These are phyloP conservation scores for Entomortierella beljakovae DNA, from an alignment of 192 early-diverging fungal genomes.

Conservation along the genomic window DNA sequence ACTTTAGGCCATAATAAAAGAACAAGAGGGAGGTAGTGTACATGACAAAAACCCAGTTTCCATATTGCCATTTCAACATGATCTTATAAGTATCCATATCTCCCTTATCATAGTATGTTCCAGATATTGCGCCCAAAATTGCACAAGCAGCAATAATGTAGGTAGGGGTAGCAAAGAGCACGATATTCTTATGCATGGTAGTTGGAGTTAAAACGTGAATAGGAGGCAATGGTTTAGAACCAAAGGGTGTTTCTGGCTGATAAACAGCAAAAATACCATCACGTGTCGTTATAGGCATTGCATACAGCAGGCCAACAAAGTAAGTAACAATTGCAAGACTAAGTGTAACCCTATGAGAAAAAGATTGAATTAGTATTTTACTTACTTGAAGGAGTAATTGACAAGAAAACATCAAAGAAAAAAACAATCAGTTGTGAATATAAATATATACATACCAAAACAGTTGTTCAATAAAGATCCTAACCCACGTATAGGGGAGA, in stretches of 20 bases:
- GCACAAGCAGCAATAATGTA: constrained; percentile 11
- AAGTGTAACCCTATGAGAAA: constrained; percentile 18
- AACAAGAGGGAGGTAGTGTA: constrained; percentile 23
- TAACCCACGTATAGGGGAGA: constrained; percentile 13
- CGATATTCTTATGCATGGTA: constrained; percentile 26
- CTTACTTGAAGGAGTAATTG: no score
- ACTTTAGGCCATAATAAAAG: constrained; percentile 51
- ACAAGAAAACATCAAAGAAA: background rate
- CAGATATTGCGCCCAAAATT: constrained; percentile 12
- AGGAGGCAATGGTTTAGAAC: constrained; percentile 5
- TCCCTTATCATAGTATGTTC: constrained; percentile 11
- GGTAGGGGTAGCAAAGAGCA: constrained; percentile 19
- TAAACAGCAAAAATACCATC: constrained; percentile 46
- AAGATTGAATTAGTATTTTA: background rate
- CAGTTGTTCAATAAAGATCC: constrained; percentile 25
- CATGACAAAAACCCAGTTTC: constrained; percentile 19
- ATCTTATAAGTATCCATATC: background rate
- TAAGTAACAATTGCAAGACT: constrained; percentile 23
- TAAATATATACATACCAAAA: constrained; percentile 24
- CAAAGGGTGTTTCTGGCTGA: constrained; percentile 22
- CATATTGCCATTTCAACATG: constrained; percentile 20
- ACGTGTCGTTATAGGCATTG: constrained; percentile 43
- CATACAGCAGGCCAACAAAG: constrained; percentile 41
- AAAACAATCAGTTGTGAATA: background rate
- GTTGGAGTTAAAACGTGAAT: constrained; percentile 42